Percentiles rank a stretch among this genome's conserved stretches.
Conservation (phyloP, 2,329 filamentous ascomycete genomes). For the Trichoderma semiorbis region DNA sequence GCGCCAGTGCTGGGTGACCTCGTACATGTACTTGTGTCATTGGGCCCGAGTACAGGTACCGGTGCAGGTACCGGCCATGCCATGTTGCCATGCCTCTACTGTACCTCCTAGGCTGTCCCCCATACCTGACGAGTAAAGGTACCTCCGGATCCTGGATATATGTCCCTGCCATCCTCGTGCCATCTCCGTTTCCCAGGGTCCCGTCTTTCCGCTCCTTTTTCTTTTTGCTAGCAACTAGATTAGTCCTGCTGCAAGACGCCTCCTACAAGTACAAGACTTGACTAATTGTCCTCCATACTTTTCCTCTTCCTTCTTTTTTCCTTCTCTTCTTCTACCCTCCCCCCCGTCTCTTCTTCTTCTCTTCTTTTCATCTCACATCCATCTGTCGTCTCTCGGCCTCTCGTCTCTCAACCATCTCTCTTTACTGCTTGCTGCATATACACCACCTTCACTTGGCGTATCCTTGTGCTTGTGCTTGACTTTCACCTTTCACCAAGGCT, state of each 20-base stretch:
- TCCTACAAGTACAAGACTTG: constrained; percentile 11
- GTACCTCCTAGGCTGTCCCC: neutral
- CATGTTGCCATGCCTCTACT: neutral
- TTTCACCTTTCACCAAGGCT: neutral
- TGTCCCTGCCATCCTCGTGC: constrained; percentile 22
- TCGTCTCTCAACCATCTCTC: neutral
- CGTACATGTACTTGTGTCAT: neutral
- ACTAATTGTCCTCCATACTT: constrained; percentile 10
- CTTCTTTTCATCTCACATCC: neutral
- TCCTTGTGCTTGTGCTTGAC: neutral
- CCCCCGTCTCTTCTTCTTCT: neutral
- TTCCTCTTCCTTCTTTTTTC: constrained; percentile 12
- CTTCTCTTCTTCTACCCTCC: constrained; percentile 16
- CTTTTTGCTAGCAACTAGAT: constrained; percentile 10
- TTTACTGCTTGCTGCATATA: neutral
- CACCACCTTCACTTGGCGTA: constrained; percentile 11
- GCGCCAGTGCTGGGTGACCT: constrained; percentile 16
- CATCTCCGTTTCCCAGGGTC: constrained; percentile 20
- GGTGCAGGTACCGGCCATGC: neutral
- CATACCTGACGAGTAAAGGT: neutral
- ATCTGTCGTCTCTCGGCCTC: constrained; percentile 17
- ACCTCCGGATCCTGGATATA: constrained; percentile 13
- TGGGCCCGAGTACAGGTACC: neutral
- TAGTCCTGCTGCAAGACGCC: constrained; percentile 17
- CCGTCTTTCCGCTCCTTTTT: constrained; percentile 17